Evolutionary conservation across 1,139 yeast species (phyloP).

Genomic region (Yamadazyma mexicana): DNA sequence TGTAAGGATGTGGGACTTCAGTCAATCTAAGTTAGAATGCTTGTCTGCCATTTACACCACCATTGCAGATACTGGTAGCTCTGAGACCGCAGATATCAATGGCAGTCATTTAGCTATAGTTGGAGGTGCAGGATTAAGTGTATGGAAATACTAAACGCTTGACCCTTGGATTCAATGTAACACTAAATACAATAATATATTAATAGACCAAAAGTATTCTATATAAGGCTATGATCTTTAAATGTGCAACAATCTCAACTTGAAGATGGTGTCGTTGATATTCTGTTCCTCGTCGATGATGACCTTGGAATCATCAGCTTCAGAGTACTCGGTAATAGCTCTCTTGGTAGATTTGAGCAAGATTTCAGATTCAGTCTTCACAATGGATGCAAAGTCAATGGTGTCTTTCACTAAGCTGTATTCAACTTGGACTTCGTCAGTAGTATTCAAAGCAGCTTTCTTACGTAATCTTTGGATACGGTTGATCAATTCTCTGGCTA

Average conservation of each 20-base stretch:
- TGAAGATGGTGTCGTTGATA: slow-evolving; percentile 82
- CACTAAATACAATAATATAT: slow-evolving; percentile 8
- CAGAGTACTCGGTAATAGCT: slow-evolving; percentile 47
- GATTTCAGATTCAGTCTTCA: slow-evolving; percentile 64
- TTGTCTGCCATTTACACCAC: slow-evolving; percentile 62
- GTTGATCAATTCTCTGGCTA: slow-evolving; percentile 94
- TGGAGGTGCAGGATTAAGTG: slow-evolving; percentile 74
- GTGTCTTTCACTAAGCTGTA: slow-evolving; percentile 72
- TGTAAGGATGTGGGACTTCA: slow-evolving; percentile 60
- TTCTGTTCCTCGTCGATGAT: slow-evolving; percentile 89
- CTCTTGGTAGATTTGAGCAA: slow-evolving; percentile 76
- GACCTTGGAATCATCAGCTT: slow-evolving; percentile 39
- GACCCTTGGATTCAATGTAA: no score
- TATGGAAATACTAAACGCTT: slow-evolving; percentile 40
- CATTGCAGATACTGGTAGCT: slow-evolving; percentile 86
- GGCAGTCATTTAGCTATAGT: slow-evolving; percentile 37
- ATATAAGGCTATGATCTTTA: slow-evolving; percentile 18
- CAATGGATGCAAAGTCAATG: slow-evolving; percentile 63
- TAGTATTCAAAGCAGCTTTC: slow-evolving; percentile 91
- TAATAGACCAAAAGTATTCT: neutral
- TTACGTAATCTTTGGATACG: slow-evolving; percentile 97
- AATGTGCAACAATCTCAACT: slow-evolving; percentile 73
- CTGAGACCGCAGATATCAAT: slow-evolving; percentile 37
- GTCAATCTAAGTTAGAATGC: slow-evolving; percentile 31
- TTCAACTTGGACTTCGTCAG: slow-evolving; percentile 92